phyloP scores from a whole-genome alignment of 306 rosid species.

The Elaeagnus macrophylla region DNA sequence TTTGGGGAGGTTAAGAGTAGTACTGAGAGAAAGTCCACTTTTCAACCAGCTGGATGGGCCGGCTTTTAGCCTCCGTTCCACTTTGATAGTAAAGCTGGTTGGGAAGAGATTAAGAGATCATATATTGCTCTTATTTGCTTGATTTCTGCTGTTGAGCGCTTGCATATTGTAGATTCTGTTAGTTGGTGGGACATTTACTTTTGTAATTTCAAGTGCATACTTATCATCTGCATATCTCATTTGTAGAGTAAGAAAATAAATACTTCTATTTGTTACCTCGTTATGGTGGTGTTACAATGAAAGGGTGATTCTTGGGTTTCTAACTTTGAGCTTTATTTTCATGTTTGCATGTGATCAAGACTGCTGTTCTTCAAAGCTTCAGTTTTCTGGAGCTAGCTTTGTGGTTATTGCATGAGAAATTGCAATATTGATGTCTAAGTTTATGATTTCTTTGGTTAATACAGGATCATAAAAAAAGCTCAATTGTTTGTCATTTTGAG shows the following conservation, averaged over 20 bases:
- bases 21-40: conserved; percentile 41
- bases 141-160: conserved; percentile 36
- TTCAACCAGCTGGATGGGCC: conserved; percentile 98
- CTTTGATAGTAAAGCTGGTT: conserved; percentile 17
- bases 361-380: background rate
- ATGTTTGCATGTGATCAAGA: background rate
- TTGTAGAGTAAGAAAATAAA: conserved; percentile 15
- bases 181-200: conserved; percentile 21
- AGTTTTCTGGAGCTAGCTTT: too few relatives aligned
- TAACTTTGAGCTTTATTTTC: background rate
- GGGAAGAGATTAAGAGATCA: conserved; percentile 17
- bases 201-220: conserved; percentile 19
- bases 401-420: background rate
- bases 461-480: too few relatives aligned
- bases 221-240: conserved; percentile 1
- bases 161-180: conserved; percentile 28
- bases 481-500: too few relatives aligned
- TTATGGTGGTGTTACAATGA: background rate
- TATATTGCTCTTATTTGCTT: conserved; percentile 17
- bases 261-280: background rate
- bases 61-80: conserved; percentile 47
- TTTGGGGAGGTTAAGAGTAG: conserved; percentile 35
- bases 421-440: too few relatives aligned
- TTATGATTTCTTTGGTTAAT: too few relatives aligned
- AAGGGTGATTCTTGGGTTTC: background rate